Base-by-base conservation (phyloP, 257 asterid genomes). In the Buddleja alternifolia region DNA sequence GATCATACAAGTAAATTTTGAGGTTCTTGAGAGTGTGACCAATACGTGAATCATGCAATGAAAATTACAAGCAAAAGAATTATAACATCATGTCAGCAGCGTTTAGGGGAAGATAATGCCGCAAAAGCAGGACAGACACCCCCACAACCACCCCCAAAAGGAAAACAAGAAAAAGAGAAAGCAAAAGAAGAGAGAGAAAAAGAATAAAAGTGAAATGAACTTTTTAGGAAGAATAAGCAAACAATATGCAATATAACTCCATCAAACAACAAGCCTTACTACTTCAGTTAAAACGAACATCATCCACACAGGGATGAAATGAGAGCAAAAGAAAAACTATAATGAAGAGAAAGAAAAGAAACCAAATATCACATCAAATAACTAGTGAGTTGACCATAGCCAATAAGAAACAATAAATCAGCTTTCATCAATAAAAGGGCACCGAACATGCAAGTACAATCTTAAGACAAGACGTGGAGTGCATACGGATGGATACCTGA, bases 401-500 rank as follows among this genome's bases (percentile, higher is more conserved):
- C 6, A 4, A 39, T 39, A 54, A 52, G 6, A 53, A 37, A 37
- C 6, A 19, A 15, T 10, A 7, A 7, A 47, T 6, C 10, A 10
- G 10, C 25, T 8, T 45, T 60, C 4, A 10, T 10, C 10, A 60
- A 23, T 9, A 40, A 71, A 60, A 3, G 20, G 46, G 47, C 39
- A 40, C 39, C n/a, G 10, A 61, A 67, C 14, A 45, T 37, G 62
- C 60, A 63, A 59, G 51, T 25, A 55, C 42, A 55, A 56, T 37
- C 32, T 47, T 47, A 77, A 12, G 42, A 63, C 36, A 65, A 50
- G 61, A 52, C 34, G 40, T 17, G 42, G 34, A 29, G 34, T 29
- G 2, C 5, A 57, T 70, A n/a, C n/a, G n/a, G n/a, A n/a, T 19
- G 50, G 67, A 52, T 81, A 90, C 98, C 87, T 90, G 98, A 82